A percentile compares a stretch with the other conserved stretches of the same genome.
phyloP scores from a whole-genome alignment of 495 filamentous ascomycete genomes.

The Terfezia claveryi region DNA sequence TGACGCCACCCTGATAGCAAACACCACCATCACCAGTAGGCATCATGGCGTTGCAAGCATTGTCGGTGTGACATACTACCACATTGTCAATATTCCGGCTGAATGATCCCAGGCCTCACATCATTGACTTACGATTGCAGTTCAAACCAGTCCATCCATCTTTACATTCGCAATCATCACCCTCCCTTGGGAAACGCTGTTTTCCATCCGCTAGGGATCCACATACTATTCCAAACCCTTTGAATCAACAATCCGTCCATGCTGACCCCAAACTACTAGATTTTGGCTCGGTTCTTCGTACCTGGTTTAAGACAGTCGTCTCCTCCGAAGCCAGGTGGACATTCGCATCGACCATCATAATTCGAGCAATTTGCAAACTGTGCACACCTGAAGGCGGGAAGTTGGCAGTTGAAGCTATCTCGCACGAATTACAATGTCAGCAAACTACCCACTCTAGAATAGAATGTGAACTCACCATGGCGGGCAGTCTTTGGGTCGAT shows the following conservation, averaged over 20 bases:
- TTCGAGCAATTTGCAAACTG: conserved; percentile 73
- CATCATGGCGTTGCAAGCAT: conserved; percentile 70
- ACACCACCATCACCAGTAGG: conserved; percentile 54
- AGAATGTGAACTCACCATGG: conserved; percentile 31
- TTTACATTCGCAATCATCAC: conserved; percentile 56
- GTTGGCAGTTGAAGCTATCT: conserved; percentile 82
- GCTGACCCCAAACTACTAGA: background rate
- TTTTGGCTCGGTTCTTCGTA: conserved; percentile 18
- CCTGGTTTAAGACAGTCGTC: conserved; percentile 70
- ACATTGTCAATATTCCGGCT: conserved; percentile 60
- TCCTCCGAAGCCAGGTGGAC: conserved; percentile 77
- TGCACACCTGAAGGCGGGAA: conserved; percentile 70
- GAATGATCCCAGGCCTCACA: conserved; percentile 74
- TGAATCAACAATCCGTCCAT: conserved; percentile 9
- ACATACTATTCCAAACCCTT: conserved; percentile 32
- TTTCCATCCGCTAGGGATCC: conserved; percentile 63
- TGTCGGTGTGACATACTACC: conserved; percentile 69
- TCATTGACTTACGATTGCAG: conserved; percentile 55
- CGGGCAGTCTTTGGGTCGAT: conserved; percentile 37
- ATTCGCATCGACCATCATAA: conserved; percentile 75
- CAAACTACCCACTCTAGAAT: background rate
- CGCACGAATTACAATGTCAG: background rate
- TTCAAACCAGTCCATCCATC: conserved; percentile 97
- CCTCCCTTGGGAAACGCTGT: conserved; percentile 47
- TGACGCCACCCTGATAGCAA: conserved; percentile 75